phyloP scores from a whole-genome alignment of 2,329 filamentous ascomycete genomes.

The Paracoccidioides brasiliensis region DNA sequence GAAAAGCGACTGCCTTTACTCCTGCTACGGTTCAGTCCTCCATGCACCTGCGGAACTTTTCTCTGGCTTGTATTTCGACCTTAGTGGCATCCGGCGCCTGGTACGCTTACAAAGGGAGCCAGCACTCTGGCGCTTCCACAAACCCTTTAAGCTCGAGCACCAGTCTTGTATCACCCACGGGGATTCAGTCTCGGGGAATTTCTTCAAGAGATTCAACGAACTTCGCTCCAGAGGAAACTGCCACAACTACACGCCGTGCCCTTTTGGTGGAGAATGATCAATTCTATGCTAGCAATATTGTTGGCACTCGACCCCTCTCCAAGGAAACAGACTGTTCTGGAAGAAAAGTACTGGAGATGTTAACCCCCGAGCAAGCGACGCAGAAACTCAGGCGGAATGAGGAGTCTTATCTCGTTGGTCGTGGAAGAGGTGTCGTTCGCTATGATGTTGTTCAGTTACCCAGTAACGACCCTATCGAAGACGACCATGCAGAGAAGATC shows the following conservation, averaged over 20 bases:
- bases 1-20: constrained; percentile 23
- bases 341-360: constrained; percentile 82
- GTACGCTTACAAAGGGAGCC: constrained; percentile 34
- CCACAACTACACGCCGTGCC: constrained; percentile 45
- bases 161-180: constrained; percentile 11
- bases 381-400: constrained; percentile 79
- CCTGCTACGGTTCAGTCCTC: constrained; percentile 30
- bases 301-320: constrained; percentile 72
- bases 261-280: constrained; percentile 83
- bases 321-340: constrained; percentile 80
- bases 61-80: constrained; percentile 35
- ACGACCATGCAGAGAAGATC: constrained; percentile 96
- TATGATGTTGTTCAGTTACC: constrained; percentile 92
- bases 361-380: constrained; percentile 87
- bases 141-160: constrained; percentile 10
- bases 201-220: constrained; percentile 16
- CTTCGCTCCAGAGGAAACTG: constrained; percentile 24
- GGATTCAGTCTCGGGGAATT: constrained; percentile 16
- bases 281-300: constrained; percentile 74
- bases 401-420: constrained; percentile 78
- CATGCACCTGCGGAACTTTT: constrained; percentile 38
- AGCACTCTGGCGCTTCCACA: constrained; percentile 14
- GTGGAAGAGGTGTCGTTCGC: constrained; percentile 80
- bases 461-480: constrained; percentile 95
- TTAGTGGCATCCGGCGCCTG: constrained; percentile 37